Base-by-base conservation (phyloP, 768 basidiomycete genomes). In the Tremella mesenterica region DNA sequence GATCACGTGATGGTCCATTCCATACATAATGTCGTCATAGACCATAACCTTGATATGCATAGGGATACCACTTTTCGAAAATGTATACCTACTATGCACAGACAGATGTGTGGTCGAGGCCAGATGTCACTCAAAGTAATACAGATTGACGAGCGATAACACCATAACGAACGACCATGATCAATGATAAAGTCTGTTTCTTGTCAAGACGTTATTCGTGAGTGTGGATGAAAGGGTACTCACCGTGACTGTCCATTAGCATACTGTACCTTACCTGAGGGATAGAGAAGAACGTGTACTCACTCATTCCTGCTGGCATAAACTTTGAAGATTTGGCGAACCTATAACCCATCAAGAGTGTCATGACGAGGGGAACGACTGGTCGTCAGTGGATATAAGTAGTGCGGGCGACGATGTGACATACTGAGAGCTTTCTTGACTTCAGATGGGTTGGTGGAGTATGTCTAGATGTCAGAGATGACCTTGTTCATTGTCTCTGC, bases 281-380 rank as follows among this genome's bases (percentile, higher is more conserved):
- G 38, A 41, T 5, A n/a, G n/a, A n/a, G n/a, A n/a, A n/a, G n/a
- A n/a, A n/a, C n/a, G n/a, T n/a, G n/a, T n/a, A 41, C 38, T 41
- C 38, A 41, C 38, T 49, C 38, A 54, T 36, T 23, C 53, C 53
- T n/a, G 53, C 34, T 20, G 53, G 53, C 47, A 48, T 54, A 21
- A 54, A 54, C 47, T 54, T 54, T 26, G 43, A 23, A 9, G 38
- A 38, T 28, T 41, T 38, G 18, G 49, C 33, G 53, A 54, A 54
- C 4, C 39, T 23, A 31, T 39, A 48, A 1, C 44, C 48, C 47
- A 54, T 49, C 14, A 38, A 30, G 7, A 53, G 23, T 23, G 44
- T 25, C 44, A 46, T 46, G 23, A 25, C 44, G 5, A 43, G 31
- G 29, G 23, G 29, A 13, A 50, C 25, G 31, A 34, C 31, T 33